Base-by-base conservation (phyloP, 768 basidiomycete genomes). In the Trametes maxima region DNA sequence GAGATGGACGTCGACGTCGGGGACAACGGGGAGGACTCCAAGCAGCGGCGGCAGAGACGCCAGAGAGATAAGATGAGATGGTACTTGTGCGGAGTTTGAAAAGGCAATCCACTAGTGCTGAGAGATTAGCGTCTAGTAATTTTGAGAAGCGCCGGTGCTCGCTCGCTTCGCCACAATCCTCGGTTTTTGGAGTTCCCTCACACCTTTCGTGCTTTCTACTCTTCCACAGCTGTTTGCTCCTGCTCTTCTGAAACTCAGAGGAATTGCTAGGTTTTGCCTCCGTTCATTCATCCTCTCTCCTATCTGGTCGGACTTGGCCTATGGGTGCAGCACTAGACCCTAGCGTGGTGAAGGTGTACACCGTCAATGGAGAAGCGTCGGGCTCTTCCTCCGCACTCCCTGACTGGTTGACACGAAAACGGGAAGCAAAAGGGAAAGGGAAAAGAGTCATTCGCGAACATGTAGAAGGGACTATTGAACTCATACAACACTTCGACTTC, bases 401-500 rank as follows among this genome's bases (percentile, higher is more conserved):
- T 1, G 94, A 96, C 77, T 97, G 95, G 95, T 84, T 97, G 47
- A 90, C 84, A 2, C 81, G 84, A 42, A 89, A 90, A 69, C 84
- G 92, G 44, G 80, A 82, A 0, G 79, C 80, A 28, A 82, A 85
- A 63, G 82, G 81, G 19, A 88, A 86, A 69, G 83, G 87, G 6
- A 92, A 90, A 72, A 81, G 86, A 42, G 84, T 82, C 0, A 67
- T 79, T 2, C 80, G 84, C 62, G 92, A 94, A 67, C 89, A 91
- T 54, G 76, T 92, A 40, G 87, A 95, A 70, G 90, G 92, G 2
- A 86, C 89, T 28, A 85, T 97, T 67, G 92, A 96, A 72, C 89
- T 96, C 65, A 88, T 95, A 51, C 94, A 99, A 70, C 90, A 95
- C 59, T 97, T 98, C 74, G 94, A 96, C 69, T 98, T 99, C 67